Conservation (phyloP, 1,139 yeast species). For the Hyphopichia burtonii region DNA sequence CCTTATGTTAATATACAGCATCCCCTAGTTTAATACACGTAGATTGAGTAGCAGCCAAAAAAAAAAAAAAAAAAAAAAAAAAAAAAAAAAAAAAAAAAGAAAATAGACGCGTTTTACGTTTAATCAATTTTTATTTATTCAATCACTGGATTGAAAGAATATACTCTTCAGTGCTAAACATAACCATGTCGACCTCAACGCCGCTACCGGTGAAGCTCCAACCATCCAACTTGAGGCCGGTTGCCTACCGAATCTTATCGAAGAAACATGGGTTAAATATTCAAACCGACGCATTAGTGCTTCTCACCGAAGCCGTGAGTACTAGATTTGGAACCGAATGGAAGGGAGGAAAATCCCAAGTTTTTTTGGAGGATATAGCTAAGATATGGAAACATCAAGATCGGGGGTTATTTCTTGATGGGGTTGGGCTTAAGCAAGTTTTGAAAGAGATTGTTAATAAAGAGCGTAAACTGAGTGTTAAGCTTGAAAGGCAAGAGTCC, state of each 20-base stretch:
- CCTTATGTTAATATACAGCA: too few relatives aligned
- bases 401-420: conserved; percentile 81
- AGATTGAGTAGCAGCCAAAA: too few relatives aligned
- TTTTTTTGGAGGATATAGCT: conserved; percentile 77
- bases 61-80: too few relatives aligned
- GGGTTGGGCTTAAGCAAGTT: conserved; percentile 62
- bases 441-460: conserved; percentile 50
- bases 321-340: conserved; percentile 80
- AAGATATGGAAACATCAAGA: conserved; percentile 85
- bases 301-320: conserved; percentile 73
- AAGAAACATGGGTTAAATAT: conserved; percentile 91
- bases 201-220: conserved; percentile 70
- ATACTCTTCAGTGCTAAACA: too few relatives aligned
- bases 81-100: too few relatives aligned
- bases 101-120: too few relatives aligned
- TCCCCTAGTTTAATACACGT: too few relatives aligned
- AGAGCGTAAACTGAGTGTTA: conserved; percentile 8
- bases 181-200: conserved; percentile 3
- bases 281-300: conserved; percentile 77
- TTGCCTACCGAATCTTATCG: conserved; percentile 85
- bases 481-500: conserved; percentile 6
- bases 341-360: conserved; percentile 68
- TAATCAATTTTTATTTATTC: too few relatives aligned
- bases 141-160: too few relatives aligned
- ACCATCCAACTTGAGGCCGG: conserved; percentile 81